Base-by-base conservation (phyloP, 169 alveolate species). In the Eimeria maxima region DNA sequence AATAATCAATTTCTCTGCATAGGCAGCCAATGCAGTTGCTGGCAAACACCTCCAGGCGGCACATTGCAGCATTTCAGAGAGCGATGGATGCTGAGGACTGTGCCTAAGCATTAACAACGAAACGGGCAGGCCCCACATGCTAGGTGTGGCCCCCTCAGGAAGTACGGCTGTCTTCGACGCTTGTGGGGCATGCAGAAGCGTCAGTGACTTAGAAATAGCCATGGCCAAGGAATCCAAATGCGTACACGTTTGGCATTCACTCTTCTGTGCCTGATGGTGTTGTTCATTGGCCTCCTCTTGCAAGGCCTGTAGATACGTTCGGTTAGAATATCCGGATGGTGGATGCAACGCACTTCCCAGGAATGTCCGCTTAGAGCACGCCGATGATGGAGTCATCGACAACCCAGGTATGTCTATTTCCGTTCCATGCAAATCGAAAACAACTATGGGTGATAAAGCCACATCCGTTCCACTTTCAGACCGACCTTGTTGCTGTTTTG, bases 51-150 rank as follows among this genome's bases (percentile, higher is more conserved):
- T 55, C 83, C 94, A 87, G 47, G 83, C 33, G 2, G 38, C 65
- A n/a, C 24, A 4, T n/a, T 10, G 42, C 20, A 44, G 83, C 69
- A 60, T 7, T n/a, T 42, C 83, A 38, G 83, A 44, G 81, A 65
- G 94, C 8, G 84, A 4, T 1, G 53, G 94, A 22, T 38, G 80
- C 10, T 87, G 94, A 27, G 60, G 47, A 42, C 8, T 18, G 29
- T 87, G 94, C 60, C 38, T 71, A 47, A 87, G 83, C 83, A 87
- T 24, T 47, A 87, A 65, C 33, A 60, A 27, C 33, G 94, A 63
- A 29, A 53, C 94, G n/a, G 94, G 94, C 45, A 87, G 50, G 22
- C 94, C 94, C 94, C 94, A 87, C 94, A 87, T 87, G 94, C 78
- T 27, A 55, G 94, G 84, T 27, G 18, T 50, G 45, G 94, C 94